phyloP scores from a whole-genome alignment of 2,329 filamentous ascomycete genomes.

The Cladosporium sp. region DNA sequence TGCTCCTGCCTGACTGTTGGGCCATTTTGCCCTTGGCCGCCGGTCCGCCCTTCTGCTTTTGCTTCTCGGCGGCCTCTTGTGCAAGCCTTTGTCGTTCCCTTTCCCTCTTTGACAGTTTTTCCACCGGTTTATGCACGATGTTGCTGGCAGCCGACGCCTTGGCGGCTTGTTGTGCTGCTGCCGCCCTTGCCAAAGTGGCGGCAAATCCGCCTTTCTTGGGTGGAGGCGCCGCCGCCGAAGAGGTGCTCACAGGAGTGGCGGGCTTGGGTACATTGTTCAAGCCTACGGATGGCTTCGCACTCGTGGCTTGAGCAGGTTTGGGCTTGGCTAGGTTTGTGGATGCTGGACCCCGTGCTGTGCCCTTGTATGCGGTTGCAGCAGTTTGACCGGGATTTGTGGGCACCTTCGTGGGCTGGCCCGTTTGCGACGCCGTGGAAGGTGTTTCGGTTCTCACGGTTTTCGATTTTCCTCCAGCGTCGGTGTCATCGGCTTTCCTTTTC shows the following conservation, averaged over 20 bases:
- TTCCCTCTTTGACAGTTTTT: slow-evolving; percentile 58
- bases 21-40: slow-evolving; percentile 22
- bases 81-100: slow-evolving; percentile 35
- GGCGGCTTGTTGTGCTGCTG: slow-evolving; percentile 57
- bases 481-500: slow-evolving; percentile 34
- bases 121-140: slow-evolving; percentile 70
- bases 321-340: slow-evolving; percentile 14
- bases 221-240: slow-evolving; percentile 25
- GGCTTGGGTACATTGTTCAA: slow-evolving; percentile 17
- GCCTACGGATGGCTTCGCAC: slow-evolving; percentile 15
- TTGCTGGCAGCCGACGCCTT: slow-evolving; percentile 59
- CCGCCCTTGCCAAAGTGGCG: slow-evolving; percentile 68
- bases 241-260: slow-evolving; percentile 10
- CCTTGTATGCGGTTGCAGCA: slow-evolving; percentile 11
- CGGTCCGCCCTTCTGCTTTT: slow-evolving; percentile 31
- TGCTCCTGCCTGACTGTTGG: slow-evolving; percentile 20
- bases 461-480: slow-evolving; percentile 29
- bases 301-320: slow-evolving; percentile 9
- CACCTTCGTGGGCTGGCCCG: slow-evolving; percentile 25
- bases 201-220: slow-evolving; percentile 68
- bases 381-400: slow-evolving; percentile 16
- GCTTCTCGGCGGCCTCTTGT: slow-evolving; percentile 41
- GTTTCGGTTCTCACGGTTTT: slow-evolving; percentile 30
- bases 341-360: slow-evolving; percentile 7
- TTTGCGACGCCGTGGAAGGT: slow-evolving; percentile 16